Evolutionary conservation across 2,329 filamentous ascomycete species (phyloP), one percentile per base, ranked within the genome.

Genomic region (Hirsutella rhossiliensis): DNA sequence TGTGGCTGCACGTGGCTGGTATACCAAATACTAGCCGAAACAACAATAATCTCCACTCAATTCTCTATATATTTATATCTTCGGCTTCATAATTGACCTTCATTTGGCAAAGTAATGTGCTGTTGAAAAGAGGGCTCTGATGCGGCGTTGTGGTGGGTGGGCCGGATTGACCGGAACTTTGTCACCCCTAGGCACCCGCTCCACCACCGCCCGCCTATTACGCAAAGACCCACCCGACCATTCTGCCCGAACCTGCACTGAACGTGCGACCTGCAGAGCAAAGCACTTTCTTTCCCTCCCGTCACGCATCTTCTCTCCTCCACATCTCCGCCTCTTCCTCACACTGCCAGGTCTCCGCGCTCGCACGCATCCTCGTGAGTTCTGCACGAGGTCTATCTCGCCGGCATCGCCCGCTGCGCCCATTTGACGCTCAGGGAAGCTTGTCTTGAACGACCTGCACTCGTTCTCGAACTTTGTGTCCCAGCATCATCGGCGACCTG

Each of bases 381-480:
- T 37, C 18, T 37, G 34, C 34, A 37, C 9, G 15, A 37, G 15
- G 18, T 44, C 4, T 30, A 20, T 27, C 23, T 18, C n/a, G 11
- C n/a, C 42, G 31, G 34, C 42, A 30, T 31, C 20, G 39, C 36
- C 38, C 4, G 17, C 41, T 41, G 42, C 29, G 34, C 43, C 49
- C 19, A 39, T 40, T 46, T 41, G 45, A 36, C 46, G 30, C 39
- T 38, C 39, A 40, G 32, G 23, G 32, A 41, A 63, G 57, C 62
- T 64, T 52, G 57, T 58, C 52, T 48, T 54, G 56, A 61, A 56
- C 62, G 64, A 60, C 62, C 62, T 67, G 64, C 64, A 67, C 64
- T 54, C 61, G 60, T 58, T 58, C 58, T 57, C 47, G 57, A 52
- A 60, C 53, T 51, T 49, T 51, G 50, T 45, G 45, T 42, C 45